phyloP scores from a whole-genome alignment of 2,329 filamentous ascomycete genomes.

The Endothia cerciana region DNA sequence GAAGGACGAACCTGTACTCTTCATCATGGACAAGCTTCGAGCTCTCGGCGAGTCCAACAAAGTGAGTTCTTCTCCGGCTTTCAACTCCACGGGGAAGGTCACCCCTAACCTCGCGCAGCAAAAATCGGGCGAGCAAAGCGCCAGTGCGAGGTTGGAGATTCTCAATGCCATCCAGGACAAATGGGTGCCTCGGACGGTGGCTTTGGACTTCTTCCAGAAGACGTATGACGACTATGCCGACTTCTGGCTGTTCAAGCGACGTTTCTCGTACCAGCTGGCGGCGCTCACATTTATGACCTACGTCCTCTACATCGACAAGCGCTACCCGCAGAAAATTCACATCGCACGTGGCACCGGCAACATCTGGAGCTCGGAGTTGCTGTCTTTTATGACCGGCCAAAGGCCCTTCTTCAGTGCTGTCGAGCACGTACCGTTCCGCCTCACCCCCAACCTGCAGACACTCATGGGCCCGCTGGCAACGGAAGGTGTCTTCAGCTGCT shows the following conservation, averaged over 20 bases:
- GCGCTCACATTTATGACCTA: slow-evolving; percentile 98
- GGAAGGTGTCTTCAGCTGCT: slow-evolving; percentile 93
- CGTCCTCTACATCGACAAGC: slow-evolving; percentile 94
- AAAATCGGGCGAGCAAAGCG: slow-evolving; percentile 70
- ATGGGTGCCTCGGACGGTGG: slow-evolving; percentile 82
- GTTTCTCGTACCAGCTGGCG: slow-evolving; percentile 95
- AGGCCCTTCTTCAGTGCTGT: slow-evolving; percentile 94
- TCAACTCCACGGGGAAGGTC: not conserved
- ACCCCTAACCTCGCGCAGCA: slow-evolving; percentile 41
- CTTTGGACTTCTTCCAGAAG: slow-evolving; percentile 85
- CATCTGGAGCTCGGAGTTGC: slow-evolving; percentile 94
- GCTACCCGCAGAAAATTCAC: slow-evolving; percentile 93
- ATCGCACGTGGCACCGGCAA: slow-evolving; percentile 87
- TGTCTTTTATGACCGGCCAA: slow-evolving; percentile 82
- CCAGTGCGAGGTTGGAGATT: slow-evolving; percentile 82
- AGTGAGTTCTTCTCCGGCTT: slow-evolving; percentile 46
- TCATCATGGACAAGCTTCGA: slow-evolving; percentile 92
- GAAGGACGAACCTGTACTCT: slow-evolving; percentile 94
- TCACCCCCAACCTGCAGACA: slow-evolving; percentile 94
- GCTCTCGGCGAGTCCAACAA: slow-evolving; percentile 72
- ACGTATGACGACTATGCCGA: slow-evolving; percentile 88
- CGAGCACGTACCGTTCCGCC: slow-evolving; percentile 93
- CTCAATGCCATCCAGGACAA: slow-evolving; percentile 93
- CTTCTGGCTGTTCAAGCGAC: slow-evolving; percentile 97
- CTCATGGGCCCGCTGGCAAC: slow-evolving; percentile 95